These are phyloP conservation scores for Eucalyptus regnans DNA, from an alignment of 345 rosid genomes.

Conservation along the genomic window DNA sequence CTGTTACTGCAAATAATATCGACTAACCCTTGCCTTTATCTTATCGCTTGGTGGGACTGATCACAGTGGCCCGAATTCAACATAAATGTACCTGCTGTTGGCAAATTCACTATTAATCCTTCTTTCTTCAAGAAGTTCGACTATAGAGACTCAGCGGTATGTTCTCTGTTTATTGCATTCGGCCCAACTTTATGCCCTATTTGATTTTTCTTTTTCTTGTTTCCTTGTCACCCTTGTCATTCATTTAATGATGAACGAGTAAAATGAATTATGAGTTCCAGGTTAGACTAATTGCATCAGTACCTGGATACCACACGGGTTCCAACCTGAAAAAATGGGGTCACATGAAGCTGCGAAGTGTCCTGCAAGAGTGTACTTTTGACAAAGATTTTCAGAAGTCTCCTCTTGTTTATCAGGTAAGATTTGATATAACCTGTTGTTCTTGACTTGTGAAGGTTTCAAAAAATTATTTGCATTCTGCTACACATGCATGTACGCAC, in stretches of 20 bases:
- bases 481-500: background rate
- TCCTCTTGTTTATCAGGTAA: slow-evolving; percentile 89
- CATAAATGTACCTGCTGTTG: slow-evolving; percentile 44
- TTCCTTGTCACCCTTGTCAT: background rate
- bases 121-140: slow-evolving; percentile 80
- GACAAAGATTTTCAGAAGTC: slow-evolving; percentile 65
- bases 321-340: slow-evolving; percentile 76
- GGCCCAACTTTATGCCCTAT: background rate
- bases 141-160: slow-evolving; percentile 53
- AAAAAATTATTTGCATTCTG: background rate
- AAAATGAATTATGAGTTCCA: slow-evolving; percentile 1
- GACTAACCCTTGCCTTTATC: background rate
- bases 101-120: slow-evolving; percentile 54
- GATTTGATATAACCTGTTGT: background rate
- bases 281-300: slow-evolving; percentile 83
- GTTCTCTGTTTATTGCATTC: background rate
- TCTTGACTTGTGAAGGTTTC: background rate
- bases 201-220: background rate
- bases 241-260: background rate
- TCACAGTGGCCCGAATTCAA: slow-evolving; percentile 73
- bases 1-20: background rate
- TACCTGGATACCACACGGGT: slow-evolving; percentile 93
- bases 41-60: background rate
- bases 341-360: slow-evolving; percentile 69
- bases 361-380: slow-evolving; percentile 70